These are phyloP conservation scores for Dendrostoma leiphaemia DNA, from an alignment of 2,329 filamentous ascomycete species.

Conservation along the genomic window DNA sequence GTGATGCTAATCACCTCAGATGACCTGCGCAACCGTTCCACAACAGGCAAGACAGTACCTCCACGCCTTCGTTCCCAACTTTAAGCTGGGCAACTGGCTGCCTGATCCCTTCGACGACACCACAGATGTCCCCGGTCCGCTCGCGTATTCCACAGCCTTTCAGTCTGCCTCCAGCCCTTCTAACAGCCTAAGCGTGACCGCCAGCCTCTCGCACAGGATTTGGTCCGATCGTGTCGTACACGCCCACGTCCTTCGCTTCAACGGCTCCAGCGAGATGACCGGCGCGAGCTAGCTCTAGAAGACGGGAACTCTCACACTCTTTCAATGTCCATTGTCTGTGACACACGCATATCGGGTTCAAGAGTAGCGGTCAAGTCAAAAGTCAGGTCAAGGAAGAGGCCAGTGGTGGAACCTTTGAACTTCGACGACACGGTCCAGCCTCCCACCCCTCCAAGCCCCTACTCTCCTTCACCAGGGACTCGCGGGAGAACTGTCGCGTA, in stretches of 20 bases:
- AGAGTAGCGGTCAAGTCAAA: no score
- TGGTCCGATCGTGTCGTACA: constrained; percentile 46
- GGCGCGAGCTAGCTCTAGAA: constrained; percentile 62
- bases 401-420: no score
- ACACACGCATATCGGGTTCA: no score
- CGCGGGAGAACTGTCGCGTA: no score
- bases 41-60: constrained; percentile 30
- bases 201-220: constrained; percentile 42
- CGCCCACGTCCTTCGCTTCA: constrained; percentile 58
- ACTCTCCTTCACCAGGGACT: no score
- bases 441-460: no score
- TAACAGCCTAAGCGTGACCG: constrained; percentile 49
- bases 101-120: constrained; percentile 47
- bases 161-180: constrained; percentile 20
- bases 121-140: constrained; percentile 49
- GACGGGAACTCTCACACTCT: constrained; percentile 56
- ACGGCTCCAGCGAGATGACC: constrained; percentile 62
- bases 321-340: no score
- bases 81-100: constrained; percentile 42
- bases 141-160: constrained; percentile 44
- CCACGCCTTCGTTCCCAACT: constrained; percentile 41
- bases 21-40: constrained; percentile 6
- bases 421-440: no score
- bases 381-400: no score
- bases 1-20: no score